phyloP scores from a whole-genome alignment of 2,329 filamentous ascomycete species.

The Scorias spongiosa region DNA sequence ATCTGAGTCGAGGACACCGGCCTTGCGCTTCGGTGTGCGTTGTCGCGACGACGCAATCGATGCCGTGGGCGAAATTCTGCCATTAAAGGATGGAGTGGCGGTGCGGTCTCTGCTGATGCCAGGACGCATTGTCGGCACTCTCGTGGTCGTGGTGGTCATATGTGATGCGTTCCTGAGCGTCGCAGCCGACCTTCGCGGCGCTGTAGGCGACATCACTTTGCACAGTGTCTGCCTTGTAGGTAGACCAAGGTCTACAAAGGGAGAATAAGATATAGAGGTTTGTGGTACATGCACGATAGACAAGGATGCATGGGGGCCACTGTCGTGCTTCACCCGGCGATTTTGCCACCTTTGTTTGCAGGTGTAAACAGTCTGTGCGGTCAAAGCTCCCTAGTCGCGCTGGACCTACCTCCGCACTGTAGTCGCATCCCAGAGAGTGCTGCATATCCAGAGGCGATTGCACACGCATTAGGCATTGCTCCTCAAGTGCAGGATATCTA shows the following conservation, averaged over 20 bases:
- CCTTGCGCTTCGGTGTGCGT: slow-evolving; percentile 62
- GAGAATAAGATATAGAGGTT: not conserved
- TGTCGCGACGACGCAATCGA: slow-evolving; percentile 47
- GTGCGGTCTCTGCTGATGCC: slow-evolving; percentile 29
- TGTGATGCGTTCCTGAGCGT: not conserved
- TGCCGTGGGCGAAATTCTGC: slow-evolving; percentile 53
- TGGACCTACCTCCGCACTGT: too few relatives aligned
- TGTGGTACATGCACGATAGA: not conserved
- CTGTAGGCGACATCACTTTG: not conserved
- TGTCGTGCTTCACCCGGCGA: not conserved
- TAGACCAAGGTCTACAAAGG: not conserved
- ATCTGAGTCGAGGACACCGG: slow-evolving; percentile 55
- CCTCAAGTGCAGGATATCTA: too few relatives aligned
- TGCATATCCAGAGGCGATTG: too few relatives aligned
- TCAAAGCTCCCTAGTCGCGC: not conserved
- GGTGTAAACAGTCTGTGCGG: not conserved
- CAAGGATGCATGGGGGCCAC: not conserved
- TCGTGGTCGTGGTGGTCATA: slow-evolving; percentile 23
- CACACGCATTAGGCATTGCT: too few relatives aligned
- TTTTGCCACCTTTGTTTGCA: not conserved
- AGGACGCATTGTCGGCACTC: slow-evolving; percentile 34
- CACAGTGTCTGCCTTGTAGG: not conserved
- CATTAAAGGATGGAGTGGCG: slow-evolving; percentile 29
- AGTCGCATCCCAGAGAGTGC: too few relatives aligned
- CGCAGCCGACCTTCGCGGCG: not conserved